These are phyloP conservation scores for Mycena alexandri DNA, from an alignment of 768 basidiomycete species.

Conservation along the genomic window DNA sequence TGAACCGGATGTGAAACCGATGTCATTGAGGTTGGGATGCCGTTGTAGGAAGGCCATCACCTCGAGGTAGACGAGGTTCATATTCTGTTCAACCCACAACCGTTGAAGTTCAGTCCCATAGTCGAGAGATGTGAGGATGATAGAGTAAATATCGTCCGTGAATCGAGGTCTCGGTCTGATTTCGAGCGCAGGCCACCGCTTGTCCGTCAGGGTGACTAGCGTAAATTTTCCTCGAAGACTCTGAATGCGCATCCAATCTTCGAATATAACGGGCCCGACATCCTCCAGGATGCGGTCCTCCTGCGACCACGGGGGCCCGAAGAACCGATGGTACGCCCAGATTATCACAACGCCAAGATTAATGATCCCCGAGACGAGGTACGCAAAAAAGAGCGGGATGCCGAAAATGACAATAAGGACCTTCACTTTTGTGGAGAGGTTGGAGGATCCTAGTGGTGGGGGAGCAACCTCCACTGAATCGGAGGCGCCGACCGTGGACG, in stretches of 20 bases:
- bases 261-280: conserved; percentile 20
- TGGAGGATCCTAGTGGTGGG: conserved; percentile 20
- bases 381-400: conserved; percentile 34
- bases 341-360: conserved; percentile 23
- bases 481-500: conserved; percentile 24
- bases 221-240: conserved; percentile 18
- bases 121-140: conserved; percentile 25
- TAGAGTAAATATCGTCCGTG: conserved; percentile 9
- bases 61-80: conserved; percentile 12
- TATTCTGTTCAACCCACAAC: not conserved
- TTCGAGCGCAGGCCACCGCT: not conserved
- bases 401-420: conserved; percentile 32
- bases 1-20: not conserved
- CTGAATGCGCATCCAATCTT: conserved; percentile 35
- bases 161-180: conserved; percentile 11
- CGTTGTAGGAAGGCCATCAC: conserved; percentile 18
- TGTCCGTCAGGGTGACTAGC: conserved; percentile 24
- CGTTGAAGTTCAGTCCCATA: conserved; percentile 10
- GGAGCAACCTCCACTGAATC: conserved; percentile 31
- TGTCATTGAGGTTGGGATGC: conserved; percentile 11
- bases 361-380: conserved; percentile 34
- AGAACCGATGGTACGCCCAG: conserved; percentile 22
- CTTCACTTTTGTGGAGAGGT: conserved; percentile 9
- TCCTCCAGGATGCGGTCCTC: conserved; percentile 31
- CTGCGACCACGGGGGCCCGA: conserved; percentile 24